These are phyloP conservation scores for Coniochaeta sp. DNA, from an alignment of 2,329 filamentous ascomycete species.

Conservation along the genomic window DNA sequence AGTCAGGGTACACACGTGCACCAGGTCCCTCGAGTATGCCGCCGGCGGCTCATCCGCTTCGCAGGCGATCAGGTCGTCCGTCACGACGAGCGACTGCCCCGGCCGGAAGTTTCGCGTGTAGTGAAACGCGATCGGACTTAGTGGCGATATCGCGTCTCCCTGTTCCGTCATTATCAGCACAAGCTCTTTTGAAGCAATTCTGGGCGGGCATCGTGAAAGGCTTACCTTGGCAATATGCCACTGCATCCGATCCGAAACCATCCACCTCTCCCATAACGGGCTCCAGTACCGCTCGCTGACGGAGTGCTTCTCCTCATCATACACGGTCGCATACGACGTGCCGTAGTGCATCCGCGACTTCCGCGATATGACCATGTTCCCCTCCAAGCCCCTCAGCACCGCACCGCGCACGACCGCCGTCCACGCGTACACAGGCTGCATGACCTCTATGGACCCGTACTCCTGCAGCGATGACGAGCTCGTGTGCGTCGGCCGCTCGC, in stretches of 20 bases:
- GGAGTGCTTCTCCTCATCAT: conserved; percentile 67
- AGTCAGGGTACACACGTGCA: conserved; percentile 72
- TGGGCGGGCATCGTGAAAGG: conserved; percentile 5
- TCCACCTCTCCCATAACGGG: conserved; percentile 73
- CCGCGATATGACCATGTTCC: conserved; percentile 70
- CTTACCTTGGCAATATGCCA: conserved; percentile 74
- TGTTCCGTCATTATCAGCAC: conserved; percentile 19
- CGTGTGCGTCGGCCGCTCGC: conserved; percentile 61
- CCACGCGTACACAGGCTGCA: conserved; percentile 78
- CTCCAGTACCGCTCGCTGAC: conserved; percentile 72
- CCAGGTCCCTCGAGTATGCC: conserved; percentile 52
- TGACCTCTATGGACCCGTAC: conserved; percentile 61
- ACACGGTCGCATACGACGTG: conserved; percentile 73
- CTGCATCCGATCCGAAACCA: conserved; percentile 77
- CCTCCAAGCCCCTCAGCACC: conserved; percentile 66
- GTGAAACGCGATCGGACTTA: conserved; percentile 70
- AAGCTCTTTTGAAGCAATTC: no score
- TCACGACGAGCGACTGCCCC: conserved; percentile 67
- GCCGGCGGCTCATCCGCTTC: conserved; percentile 59
- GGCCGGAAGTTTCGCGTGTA: conserved; percentile 81
- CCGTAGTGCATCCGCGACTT: conserved; percentile 72
- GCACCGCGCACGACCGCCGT: conserved; percentile 73
- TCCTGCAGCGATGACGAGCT: conserved; percentile 32
- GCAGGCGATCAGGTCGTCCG: conserved; percentile 73
- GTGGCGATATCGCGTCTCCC: conserved; percentile 69